phyloP scores from a whole-genome alignment of 768 basidiomycete species.

The Hygrocybe coccinea region DNA sequence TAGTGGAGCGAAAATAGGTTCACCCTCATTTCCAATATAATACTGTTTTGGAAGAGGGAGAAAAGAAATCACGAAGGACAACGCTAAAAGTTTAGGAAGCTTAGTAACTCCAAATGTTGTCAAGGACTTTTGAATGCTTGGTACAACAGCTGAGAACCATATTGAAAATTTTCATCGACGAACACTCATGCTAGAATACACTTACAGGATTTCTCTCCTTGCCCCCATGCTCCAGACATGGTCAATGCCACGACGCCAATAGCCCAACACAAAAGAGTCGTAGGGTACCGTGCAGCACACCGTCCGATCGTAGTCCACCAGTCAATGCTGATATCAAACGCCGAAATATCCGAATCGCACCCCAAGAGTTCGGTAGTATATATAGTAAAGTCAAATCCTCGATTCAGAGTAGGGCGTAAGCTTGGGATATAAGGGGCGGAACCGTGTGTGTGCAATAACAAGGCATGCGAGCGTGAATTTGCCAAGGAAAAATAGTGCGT shows the following conservation, averaged over 20 bases:
- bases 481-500: slow-evolving; percentile 62
- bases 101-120: slow-evolving; percentile 34
- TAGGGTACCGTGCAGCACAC: slow-evolving; percentile 69
- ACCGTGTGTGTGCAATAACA: slow-evolving; percentile 64
- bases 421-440: slow-evolving; percentile 60
- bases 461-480: slow-evolving; percentile 30
- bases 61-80: slow-evolving; percentile 43
- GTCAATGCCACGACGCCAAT: slow-evolving; percentile 62
- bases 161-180: neutral
- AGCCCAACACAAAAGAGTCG: slow-evolving; percentile 67
- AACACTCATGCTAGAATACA: too few species aligned
- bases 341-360: slow-evolving; percentile 40
- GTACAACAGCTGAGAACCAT: slow-evolving; percentile 35
- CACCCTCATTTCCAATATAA: slow-evolving; percentile 58
- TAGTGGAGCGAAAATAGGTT: slow-evolving; percentile 44
- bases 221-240: slow-evolving; percentile 50
- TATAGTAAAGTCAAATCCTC: slow-evolving; percentile 51
- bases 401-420: slow-evolving; percentile 14
- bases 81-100: slow-evolving; percentile 40
- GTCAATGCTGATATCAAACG: slow-evolving; percentile 57
- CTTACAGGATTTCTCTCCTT: slow-evolving; percentile 28
- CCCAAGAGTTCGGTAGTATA: slow-evolving; percentile 48
- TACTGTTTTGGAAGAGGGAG: slow-evolving; percentile 53
- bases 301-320: slow-evolving; percentile 68
- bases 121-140: slow-evolving; percentile 49